Evolutionary conservation across 1,284 basidiomycete genomes (phyloP).

Genomic region (Melampsora americana): DNA sequence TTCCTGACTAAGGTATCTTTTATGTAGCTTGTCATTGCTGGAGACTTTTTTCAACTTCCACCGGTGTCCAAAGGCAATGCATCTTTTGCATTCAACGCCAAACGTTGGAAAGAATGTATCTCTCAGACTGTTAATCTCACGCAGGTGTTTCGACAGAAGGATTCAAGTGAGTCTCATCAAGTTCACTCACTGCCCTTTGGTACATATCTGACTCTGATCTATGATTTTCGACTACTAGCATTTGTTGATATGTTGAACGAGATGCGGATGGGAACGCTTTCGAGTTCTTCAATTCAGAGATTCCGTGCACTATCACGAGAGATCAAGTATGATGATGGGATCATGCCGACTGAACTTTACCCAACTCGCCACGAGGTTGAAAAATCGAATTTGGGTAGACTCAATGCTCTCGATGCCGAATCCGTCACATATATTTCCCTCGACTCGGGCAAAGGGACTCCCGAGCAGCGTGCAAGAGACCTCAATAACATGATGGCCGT

Average conservation of each 20-base stretch:
- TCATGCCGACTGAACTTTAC: slow-evolving; percentile 76
- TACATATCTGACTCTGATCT: slow-evolving; percentile 43
- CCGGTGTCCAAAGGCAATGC: slow-evolving; percentile 64
- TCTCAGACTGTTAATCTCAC: slow-evolving; percentile 76
- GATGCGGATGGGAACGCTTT: slow-evolving; percentile 76
- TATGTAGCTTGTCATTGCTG: slow-evolving; percentile 77
- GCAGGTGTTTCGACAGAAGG: slow-evolving; percentile 75
- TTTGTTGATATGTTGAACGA: slow-evolving; percentile 88
- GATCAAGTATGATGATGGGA: slow-evolving; percentile 65
- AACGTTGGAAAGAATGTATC: slow-evolving; percentile 73
- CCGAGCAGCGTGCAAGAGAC: slow-evolving; percentile 27
- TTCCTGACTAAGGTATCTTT: background rate
- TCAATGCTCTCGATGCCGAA: slow-evolving; percentile 54
- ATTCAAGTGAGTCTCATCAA: slow-evolving; percentile 53
- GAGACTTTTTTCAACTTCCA: slow-evolving; percentile 95
- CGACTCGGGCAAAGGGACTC: slow-evolving; percentile 45
- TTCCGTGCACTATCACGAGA: slow-evolving; percentile 66
- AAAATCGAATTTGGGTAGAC: slow-evolving; percentile 68
- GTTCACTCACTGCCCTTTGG: slow-evolving; percentile 45
- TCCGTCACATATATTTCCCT: slow-evolving; percentile 45
- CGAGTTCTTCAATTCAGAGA: slow-evolving; percentile 60
- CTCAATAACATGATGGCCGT: slow-evolving; percentile 53
- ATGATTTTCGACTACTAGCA: slow-evolving; percentile 56
- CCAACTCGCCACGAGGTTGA: slow-evolving; percentile 85
- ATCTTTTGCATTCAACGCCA: slow-evolving; percentile 83